Evolutionary conservation across 768 basidiomycete species (phyloP).

Genomic region (Paxillus ammoniavirescens): DNA sequence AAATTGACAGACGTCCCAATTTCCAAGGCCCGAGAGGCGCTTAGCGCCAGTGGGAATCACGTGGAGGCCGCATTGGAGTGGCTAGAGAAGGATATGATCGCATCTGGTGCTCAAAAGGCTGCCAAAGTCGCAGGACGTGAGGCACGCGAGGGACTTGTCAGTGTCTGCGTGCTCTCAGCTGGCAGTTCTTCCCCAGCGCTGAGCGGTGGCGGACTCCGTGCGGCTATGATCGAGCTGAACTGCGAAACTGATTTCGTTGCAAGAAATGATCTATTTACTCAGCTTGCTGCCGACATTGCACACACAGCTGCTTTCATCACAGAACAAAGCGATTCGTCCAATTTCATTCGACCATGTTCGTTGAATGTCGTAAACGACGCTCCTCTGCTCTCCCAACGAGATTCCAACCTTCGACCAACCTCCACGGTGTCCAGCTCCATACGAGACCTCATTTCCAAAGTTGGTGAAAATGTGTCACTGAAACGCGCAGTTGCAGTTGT

Average conservation of each 20-base stretch:
- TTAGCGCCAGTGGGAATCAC: slow-evolving; percentile 70
- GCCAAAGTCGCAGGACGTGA: slow-evolving; percentile 78
- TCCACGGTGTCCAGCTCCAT: slow-evolving; percentile 62
- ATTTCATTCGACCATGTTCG: slow-evolving; percentile 48
- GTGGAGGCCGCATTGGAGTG: slow-evolving; percentile 73
- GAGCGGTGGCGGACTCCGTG: slow-evolving; percentile 55
- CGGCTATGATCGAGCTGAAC: slow-evolving; percentile 87
- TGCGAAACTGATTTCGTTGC: slow-evolving; percentile 98
- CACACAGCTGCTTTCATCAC: slow-evolving; percentile 78
- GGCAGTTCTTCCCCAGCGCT: slow-evolving; percentile 44
- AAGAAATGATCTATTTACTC: slow-evolving; percentile 76
- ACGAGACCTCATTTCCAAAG: slow-evolving; percentile 66
- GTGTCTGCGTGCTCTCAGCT: slow-evolving; percentile 68
- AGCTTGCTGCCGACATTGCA: slow-evolving; percentile 75
- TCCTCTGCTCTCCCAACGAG: slow-evolving; percentile 57
- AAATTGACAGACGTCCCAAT: slow-evolving; percentile 81
- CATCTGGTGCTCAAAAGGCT: slow-evolving; percentile 74
- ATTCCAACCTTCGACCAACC: slow-evolving; percentile 31
- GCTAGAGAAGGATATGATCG: slow-evolving; percentile 72
- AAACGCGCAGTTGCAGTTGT: slow-evolving; percentile 53
- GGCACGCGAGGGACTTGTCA: slow-evolving; percentile 78
- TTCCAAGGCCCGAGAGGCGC: slow-evolving; percentile 85
- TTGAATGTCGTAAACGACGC: slow-evolving; percentile 57
- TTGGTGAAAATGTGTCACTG: slow-evolving; percentile 77
- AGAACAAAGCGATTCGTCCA: slow-evolving; percentile 34